Evolutionary conservation across 345 rosid genomes (phyloP), one percentile per base, ranked within the genome.

Genomic region (Iberis pinnata): DNA sequence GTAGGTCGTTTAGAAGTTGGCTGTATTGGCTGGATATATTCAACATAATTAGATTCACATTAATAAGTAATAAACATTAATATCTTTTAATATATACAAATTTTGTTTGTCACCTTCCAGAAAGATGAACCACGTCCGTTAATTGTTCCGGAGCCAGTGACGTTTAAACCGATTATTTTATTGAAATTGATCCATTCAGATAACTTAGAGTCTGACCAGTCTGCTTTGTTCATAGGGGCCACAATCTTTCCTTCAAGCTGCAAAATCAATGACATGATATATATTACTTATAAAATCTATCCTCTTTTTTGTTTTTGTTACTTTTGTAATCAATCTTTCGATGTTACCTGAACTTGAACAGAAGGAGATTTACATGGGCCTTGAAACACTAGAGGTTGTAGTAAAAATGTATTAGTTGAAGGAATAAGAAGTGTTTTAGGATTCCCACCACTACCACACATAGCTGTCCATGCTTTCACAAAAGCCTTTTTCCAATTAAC

Each of bases 361-460:
- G 7, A 48, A 11, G 43, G 42, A n/a, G 79, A 47, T 26, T 64
- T 43, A 71, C 82, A 81, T 42, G 84, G 88, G 9, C 82, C 84
- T 18, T 14, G 18, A 54, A 81, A 78, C 18, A 11, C 12, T 12
- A 69, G 40, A 10, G 82, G 82, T 32, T 69, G 64, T 39, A 82
- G 38, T 38, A 73, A 37, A 18, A 76, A 82, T 7, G 60, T 79
- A n/a, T 19, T 73, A 1, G 44, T 19, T 2, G 36, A 15, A 7
- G 82, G 79, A 19, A 81, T 13, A n/a, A 18, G 6, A 8, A 75
- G 36, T 10, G 55, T 41, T 14, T 49, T 44, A 9, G 0, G 2
- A n/a, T 9, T 5, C 3, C 59, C 41, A 44, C 50, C 38, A 15
- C 70, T 15, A 27, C 53, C 18, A 53, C 82, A 79, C 38, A 56